Evolutionary conservation across 345 rosid genomes (phyloP).

Genomic region (Salix arbutifolia): DNA sequence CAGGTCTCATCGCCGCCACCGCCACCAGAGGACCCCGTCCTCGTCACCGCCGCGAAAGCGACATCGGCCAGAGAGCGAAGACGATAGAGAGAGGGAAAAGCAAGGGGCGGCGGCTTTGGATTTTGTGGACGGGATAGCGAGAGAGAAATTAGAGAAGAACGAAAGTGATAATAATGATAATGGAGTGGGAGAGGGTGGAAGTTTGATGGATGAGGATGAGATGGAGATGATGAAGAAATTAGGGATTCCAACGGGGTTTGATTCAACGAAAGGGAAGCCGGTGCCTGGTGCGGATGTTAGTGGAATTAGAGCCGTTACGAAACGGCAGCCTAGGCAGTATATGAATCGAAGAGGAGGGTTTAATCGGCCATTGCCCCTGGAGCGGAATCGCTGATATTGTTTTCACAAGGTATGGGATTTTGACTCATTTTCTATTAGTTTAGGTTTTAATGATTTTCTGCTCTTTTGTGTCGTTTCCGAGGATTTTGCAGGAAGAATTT

Average conservation of each 20-base stretch:
- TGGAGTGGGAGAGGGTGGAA: conserved; percentile 6
- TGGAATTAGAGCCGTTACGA: conserved; percentile 71
- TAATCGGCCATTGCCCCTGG: conserved; percentile 80
- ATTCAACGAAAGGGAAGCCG: conserved; percentile 90
- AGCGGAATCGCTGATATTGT: conserved; percentile 56
- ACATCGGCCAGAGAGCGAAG: conserved; percentile 44
- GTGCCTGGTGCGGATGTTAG: conserved; percentile 78
- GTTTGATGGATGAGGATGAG: conserved; percentile 45
- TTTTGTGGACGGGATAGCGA: conserved; percentile 54
- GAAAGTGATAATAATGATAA: conserved; percentile 18
- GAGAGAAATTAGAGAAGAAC: conserved; percentile 47
- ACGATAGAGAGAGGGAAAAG: conserved; percentile 32
- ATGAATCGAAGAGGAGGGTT: conserved; percentile 96
- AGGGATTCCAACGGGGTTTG: conserved; percentile 87
- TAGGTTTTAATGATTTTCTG: background rate
- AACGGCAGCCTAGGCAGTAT: conserved; percentile 89
- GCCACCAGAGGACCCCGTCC: conserved; percentile 57
- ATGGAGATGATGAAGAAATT: conserved; percentile 88
- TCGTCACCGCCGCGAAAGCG: conserved; percentile 55
- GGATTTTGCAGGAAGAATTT: background rate
- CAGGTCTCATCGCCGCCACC: conserved; percentile 43
- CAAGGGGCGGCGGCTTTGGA: conserved; percentile 46
- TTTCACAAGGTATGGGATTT: conserved; percentile 36
- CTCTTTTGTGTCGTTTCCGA: background rate
- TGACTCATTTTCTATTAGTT: background rate